Conservation (phyloP, 192 early-diverging fungal species). For the Pecoramyces ruminantium region DNA sequence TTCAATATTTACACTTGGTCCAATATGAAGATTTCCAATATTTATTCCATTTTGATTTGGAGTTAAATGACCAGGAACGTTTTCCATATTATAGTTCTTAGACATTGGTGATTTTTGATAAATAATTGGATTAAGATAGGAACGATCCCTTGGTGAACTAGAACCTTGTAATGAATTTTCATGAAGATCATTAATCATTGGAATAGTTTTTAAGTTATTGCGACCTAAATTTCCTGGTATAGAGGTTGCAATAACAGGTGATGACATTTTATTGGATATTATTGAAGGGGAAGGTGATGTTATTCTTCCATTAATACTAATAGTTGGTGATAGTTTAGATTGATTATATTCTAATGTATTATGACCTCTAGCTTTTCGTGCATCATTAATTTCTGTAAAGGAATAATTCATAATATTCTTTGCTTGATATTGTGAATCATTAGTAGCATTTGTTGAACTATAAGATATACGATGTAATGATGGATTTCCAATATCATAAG, state of each 20-base stretch:
- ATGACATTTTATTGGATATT: not conserved
- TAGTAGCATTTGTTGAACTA: not conserved
- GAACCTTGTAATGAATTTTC: not conserved
- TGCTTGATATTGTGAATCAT: not conserved
- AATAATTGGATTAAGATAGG: not conserved
- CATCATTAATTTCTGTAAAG: not conserved
- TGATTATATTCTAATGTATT: not conserved
- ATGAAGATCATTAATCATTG: not conserved
- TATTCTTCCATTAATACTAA: not conserved
- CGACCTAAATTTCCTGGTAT: not conserved
- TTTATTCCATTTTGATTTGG: not conserved
- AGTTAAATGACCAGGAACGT: no score
- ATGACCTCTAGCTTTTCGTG: not conserved
- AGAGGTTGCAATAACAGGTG: not conserved
- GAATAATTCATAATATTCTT: not conserved
- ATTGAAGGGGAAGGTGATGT: not conserved
- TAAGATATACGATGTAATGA: not conserved
- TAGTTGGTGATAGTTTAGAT: not conserved
- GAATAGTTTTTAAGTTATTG: not conserved
- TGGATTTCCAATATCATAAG: not conserved
- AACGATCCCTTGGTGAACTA: not conserved
- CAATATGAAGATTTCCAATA: not conserved
- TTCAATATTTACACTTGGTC: not conserved
- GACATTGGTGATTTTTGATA: not conserved
- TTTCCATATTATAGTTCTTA: no score